phyloP scores from a whole-genome alignment of 1,284 basidiomycete genomes.

The Ceratobasidium sp. region DNA sequence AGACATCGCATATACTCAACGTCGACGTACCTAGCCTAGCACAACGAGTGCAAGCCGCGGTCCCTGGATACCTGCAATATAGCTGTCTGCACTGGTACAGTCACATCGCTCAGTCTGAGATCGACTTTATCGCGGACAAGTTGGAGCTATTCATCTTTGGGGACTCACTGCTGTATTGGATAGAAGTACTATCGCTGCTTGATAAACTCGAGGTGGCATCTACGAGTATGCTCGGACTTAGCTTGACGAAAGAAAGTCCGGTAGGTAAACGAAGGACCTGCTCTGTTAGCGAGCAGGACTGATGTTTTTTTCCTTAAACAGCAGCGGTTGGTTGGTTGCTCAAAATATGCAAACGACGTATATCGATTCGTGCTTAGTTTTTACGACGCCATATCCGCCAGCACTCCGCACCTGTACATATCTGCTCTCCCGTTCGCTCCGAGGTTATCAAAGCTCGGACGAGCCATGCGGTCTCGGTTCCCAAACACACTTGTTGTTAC shows the following conservation, averaged over 20 bases:
- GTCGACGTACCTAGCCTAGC: conserved; percentile 5
- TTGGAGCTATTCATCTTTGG: too few species aligned
- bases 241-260: too few species aligned
- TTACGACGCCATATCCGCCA: conserved; percentile 6
- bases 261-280: too few species aligned
- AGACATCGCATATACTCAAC: conserved; percentile 24
- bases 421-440: conserved; percentile 1
- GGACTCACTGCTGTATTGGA: too few species aligned
- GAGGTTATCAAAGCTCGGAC: background rate
- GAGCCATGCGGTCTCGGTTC: background rate
- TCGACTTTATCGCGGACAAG: too few species aligned
- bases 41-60: background rate
- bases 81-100: conserved; percentile 24
- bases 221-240: background rate
- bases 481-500: background rate
- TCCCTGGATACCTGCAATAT: background rate
- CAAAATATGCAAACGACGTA: background rate
- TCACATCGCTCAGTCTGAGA: background rate
- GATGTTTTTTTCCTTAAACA: too few species aligned
- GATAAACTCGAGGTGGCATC: too few species aligned
- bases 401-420: conserved; percentile 21
- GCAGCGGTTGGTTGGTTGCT: too few species aligned
- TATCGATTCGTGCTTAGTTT: conserved; percentile 3
- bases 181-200: too few species aligned
- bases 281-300: too few species aligned